These are phyloP conservation scores for Cladophialophora yegresii DNA, from an alignment of 2,329 filamentous ascomycete species.

Conservation along the genomic window DNA sequence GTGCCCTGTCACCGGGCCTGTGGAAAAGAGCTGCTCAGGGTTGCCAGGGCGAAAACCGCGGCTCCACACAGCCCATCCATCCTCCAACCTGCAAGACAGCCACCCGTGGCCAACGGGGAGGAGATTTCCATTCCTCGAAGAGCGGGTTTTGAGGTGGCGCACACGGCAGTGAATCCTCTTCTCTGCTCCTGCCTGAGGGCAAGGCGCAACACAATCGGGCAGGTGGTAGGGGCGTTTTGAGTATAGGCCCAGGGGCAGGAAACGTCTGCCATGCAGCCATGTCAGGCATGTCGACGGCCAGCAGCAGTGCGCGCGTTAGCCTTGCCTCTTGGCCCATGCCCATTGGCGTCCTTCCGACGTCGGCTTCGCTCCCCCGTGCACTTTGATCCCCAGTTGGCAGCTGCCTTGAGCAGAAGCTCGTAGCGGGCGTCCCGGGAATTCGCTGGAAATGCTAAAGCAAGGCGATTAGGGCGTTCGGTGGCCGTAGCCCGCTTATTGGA, in stretches of 20 bases:
- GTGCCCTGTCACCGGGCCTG: conserved; percentile 5
- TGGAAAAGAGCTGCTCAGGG: conserved; percentile 9
- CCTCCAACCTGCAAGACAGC: conserved; percentile 3
- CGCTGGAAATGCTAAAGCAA: conserved; percentile 16
- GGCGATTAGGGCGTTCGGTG: conserved; percentile 20
- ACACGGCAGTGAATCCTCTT: neutral
- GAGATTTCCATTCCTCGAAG: conserved; percentile 20
- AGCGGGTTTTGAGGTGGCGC: conserved; percentile 2
- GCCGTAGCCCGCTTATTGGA: conserved; percentile 21
- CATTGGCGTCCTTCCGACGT: conserved; percentile 15
- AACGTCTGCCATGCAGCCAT: conserved; percentile 26
- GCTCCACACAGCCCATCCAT: conserved; percentile 9
- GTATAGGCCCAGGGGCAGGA: conserved; percentile 24
- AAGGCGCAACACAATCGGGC: conserved; percentile 4
- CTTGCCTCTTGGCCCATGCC: conserved; percentile 5
- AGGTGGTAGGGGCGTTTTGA: conserved; percentile 21
- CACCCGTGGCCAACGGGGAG: conserved; percentile 2
- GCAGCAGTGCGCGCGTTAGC: conserved; percentile 13
- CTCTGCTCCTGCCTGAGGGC: neutral
- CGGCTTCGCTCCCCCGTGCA: conserved; percentile 24
- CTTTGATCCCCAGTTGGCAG: conserved; percentile 5
- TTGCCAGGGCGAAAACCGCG: conserved; percentile 16
- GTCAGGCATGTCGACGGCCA: conserved; percentile 26
- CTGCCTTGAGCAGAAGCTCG: conserved; percentile 11
- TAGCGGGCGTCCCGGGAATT: conserved; percentile 17